These are phyloP conservation scores for Aspergillus alliaceus DNA, from an alignment of 2,329 filamentous ascomycete genomes.

Conservation along the genomic window DNA sequence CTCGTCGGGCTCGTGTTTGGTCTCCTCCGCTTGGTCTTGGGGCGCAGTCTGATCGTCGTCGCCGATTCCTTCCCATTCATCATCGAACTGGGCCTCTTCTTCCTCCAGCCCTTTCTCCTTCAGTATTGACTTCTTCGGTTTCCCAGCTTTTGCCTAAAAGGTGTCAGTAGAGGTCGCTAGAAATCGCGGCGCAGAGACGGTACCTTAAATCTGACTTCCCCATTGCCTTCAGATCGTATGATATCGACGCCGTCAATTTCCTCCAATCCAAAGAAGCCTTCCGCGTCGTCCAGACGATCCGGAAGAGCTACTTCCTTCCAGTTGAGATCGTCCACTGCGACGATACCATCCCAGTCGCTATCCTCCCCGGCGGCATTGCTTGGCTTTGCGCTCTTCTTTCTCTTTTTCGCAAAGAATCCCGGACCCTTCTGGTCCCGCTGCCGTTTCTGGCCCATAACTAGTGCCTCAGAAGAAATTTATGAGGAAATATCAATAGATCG, in stretches of 20 bases:
- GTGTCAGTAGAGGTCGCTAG: constrained; percentile 6
- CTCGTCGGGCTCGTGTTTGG: constrained; percentile 24
- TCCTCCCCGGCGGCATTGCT: constrained; percentile 16
- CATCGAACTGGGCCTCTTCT: constrained; percentile 41
- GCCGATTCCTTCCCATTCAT: constrained; percentile 67
- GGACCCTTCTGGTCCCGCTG: constrained; percentile 31
- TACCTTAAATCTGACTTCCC: constrained; percentile 46
- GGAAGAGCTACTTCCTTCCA: constrained; percentile 68
- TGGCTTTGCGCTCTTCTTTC: constrained; percentile 29
- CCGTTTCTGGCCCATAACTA: constrained; percentile 38
- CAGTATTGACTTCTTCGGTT: constrained; percentile 33
- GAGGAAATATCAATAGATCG: no score
- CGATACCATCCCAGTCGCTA: constrained; percentile 25
- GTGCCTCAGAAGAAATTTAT: neutral
- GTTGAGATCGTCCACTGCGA: constrained; percentile 53
- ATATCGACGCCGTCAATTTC: constrained; percentile 90
- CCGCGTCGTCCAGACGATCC: constrained; percentile 81
- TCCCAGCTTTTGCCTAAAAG: constrained; percentile 35
- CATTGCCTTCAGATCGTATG: constrained; percentile 62
- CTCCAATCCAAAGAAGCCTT: constrained; percentile 88
- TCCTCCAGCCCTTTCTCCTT: constrained; percentile 21
- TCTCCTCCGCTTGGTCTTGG: constrained; percentile 17
- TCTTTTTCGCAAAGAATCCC: constrained; percentile 34
- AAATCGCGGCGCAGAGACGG: neutral
- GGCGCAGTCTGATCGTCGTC: constrained; percentile 37